Conservation (phyloP, 495 filamentous ascomycete genomes). For the Darksidea phi region DNA sequence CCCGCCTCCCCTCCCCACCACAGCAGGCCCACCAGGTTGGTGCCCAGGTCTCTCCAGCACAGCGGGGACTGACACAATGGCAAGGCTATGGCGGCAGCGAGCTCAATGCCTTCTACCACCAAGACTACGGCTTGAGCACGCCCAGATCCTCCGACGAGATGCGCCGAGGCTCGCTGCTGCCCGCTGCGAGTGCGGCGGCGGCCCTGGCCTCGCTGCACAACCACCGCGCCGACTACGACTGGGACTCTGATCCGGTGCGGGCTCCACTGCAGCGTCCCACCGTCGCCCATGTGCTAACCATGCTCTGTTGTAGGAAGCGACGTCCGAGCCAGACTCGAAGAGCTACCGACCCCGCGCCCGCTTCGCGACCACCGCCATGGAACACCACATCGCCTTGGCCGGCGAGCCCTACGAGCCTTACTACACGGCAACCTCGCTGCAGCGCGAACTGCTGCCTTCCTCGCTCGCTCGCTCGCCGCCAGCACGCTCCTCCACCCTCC, state of each 20-base stretch:
- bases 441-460: constrained; percentile 75
- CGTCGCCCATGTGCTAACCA: constrained; percentile 35
- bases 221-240: constrained; percentile 75
- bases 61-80: constrained; percentile 31
- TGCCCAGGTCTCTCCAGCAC: constrained; percentile 24
- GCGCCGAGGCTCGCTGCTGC: constrained; percentile 60
- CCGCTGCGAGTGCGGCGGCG: constrained; percentile 76
- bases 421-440: constrained; percentile 55
- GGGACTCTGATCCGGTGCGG: constrained; percentile 76
- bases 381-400: constrained; percentile 32
- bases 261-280: background rate
- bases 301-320: constrained; percentile 56
- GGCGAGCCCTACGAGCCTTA: constrained; percentile 39
- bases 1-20: constrained; percentile 48
- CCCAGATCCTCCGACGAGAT: constrained; percentile 72
- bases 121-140: constrained; percentile 69
- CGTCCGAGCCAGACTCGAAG: constrained; percentile 65
- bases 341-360: constrained; percentile 47
- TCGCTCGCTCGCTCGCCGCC: constrained; percentile 78
- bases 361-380: constrained; percentile 31
- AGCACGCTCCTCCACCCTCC: constrained; percentile 80
- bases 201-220: constrained; percentile 85
- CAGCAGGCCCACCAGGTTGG: constrained; percentile 37
- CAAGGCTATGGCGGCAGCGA: constrained; percentile 40
- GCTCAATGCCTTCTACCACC: constrained; percentile 45